A percentile compares a stretch with the other conserved stretches of the same genome.
phyloP scores from a whole-genome alignment of 2,329 filamentous ascomycete species.

The Fusarium vanettenii region DNA sequence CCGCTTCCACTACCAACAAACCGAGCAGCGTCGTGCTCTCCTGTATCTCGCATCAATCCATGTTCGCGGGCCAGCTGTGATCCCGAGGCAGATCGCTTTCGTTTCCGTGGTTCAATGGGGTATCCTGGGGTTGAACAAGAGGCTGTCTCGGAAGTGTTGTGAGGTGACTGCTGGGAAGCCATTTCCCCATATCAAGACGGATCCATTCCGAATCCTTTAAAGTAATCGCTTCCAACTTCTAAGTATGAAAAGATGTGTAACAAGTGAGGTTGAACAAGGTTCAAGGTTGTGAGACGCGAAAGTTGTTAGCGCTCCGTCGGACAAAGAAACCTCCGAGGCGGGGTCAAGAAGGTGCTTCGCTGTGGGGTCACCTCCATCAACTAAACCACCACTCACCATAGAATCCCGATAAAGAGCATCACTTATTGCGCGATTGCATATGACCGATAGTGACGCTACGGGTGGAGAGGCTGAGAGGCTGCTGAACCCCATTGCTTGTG shows the following conservation, averaged over 20 bases:
- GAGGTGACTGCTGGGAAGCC: conserved; percentile 46
- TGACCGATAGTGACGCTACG: conserved; percentile 23
- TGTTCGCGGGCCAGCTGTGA: conserved; percentile 47
- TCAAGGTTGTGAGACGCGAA: not conserved
- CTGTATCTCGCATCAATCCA: conserved; percentile 62
- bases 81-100: conserved; percentile 43
- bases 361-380: not conserved
- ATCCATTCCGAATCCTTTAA: conserved; percentile 7
- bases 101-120: conserved; percentile 40
- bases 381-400: conserved; percentile 2
- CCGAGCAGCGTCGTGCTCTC: conserved; percentile 58
- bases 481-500: conserved; percentile 48
- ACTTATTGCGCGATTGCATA: conserved; percentile 13
- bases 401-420: not conserved
- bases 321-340: conserved; percentile 45
- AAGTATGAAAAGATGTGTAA: too few species aligned
- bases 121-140: conserved; percentile 39
- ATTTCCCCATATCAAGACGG: conserved; percentile 22
- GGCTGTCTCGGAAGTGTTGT: conserved; percentile 43
- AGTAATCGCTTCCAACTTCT: not conserved
- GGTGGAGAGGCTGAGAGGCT: conserved; percentile 23
- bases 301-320: conserved; percentile 27
- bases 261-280: not conserved
- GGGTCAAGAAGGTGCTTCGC: conserved; percentile 21
- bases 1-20: conserved; percentile 69